Base-by-base conservation (phyloP, 2,329 filamentous ascomycete genomes). In the Purpureocillium takamizusanense region DNA sequence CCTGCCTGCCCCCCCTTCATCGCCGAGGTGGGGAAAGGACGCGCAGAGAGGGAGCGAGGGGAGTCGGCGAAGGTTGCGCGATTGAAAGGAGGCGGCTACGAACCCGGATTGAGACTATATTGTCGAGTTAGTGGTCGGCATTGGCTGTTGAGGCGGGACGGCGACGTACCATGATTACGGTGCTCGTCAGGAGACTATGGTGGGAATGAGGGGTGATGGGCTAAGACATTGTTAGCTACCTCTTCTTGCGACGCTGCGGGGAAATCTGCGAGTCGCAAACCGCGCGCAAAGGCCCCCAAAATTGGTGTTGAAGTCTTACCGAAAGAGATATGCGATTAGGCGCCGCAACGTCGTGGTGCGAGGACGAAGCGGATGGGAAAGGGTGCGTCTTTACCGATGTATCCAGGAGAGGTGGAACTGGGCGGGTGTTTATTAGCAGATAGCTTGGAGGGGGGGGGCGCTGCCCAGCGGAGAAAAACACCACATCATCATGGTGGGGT, bases 91-190 rank as follows among this genome's bases (percentile, higher is more conserved):
- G 48, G 51, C 45, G 48, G 41, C 27, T 45, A 77, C 74, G 61
- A 69, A 81, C 77, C 77, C 77, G 62, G 77, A 81, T 74, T 79
- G 74, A 78, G 77, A 81, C 77, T 81, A 42, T 3, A 17, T 25
- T 4, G 7, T n/a, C 12, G n/a, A 8, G 17, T 36, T 14, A 43
- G 36, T 41, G 25, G 38, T 27, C 25, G 9, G 13, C 5, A 18
- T 27, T 7, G 12, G 23, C n/a, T 6, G 4, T 29, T 43, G 43
- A 40, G 42, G 35, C 10, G 21, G 36, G 45, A 36, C 9, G 44
- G n/a, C 41, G 47, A 52, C 62, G 59, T 55, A 66, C 62, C 62
- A 66, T 66, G 52, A 46, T 60, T 59, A 57, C 53, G 56, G 54
- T 56, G 46, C 51, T 47, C 42, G 50, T 56, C 47, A 50, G 50